Evolutionary conservation across 805 yeast species (phyloP).

Genomic region (Geotrichum ghanense): DNA sequence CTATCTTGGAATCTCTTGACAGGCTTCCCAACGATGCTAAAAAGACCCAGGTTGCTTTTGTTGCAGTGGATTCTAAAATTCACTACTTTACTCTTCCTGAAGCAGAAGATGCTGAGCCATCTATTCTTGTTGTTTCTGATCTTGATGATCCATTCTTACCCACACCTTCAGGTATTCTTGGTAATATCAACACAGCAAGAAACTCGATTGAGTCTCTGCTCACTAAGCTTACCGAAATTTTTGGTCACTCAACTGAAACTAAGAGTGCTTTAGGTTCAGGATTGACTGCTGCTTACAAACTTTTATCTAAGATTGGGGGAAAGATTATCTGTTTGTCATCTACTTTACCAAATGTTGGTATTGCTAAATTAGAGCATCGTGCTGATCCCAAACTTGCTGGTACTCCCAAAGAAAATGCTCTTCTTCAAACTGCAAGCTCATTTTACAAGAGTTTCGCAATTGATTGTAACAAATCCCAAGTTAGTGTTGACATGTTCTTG

Average conservation of each 20-base stretch:
- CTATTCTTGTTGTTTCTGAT: constrained; percentile 79
- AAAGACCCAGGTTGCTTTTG: constrained; percentile 72
- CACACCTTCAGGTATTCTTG: constrained; percentile 68
- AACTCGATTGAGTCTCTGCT: constrained; percentile 66
- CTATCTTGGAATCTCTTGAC: constrained; percentile 78
- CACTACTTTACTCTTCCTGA: constrained; percentile 70
- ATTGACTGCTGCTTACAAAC: constrained; percentile 70
- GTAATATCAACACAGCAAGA: constrained; percentile 60
- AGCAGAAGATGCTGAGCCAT: constrained; percentile 39
- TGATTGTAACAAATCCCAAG: constrained; percentile 88
- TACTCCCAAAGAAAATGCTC: constrained; percentile 72
- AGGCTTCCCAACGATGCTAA: constrained; percentile 77
- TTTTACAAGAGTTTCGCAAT: constrained; percentile 94
- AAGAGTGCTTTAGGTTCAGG: constrained; percentile 83
- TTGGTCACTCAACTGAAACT: constrained; percentile 44
- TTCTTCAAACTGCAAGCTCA: constrained; percentile 62
- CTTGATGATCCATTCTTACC: constrained; percentile 89
- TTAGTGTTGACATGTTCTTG: constrained; percentile 85
- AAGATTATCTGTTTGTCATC: constrained; percentile 74
- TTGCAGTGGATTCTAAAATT: constrained; percentile 79
- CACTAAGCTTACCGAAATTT: constrained; percentile 55
- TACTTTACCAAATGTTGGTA: constrained; percentile 73
- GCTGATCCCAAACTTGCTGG: constrained; percentile 69
- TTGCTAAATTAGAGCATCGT: constrained; percentile 68
- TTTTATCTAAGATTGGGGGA: constrained; percentile 76